Percentiles rank a stretch among this genome's conserved stretches.
Evolutionary conservation across 2,329 filamentous ascomycete species (phyloP).

Genomic region (Clarireedia hainanense): DNA sequence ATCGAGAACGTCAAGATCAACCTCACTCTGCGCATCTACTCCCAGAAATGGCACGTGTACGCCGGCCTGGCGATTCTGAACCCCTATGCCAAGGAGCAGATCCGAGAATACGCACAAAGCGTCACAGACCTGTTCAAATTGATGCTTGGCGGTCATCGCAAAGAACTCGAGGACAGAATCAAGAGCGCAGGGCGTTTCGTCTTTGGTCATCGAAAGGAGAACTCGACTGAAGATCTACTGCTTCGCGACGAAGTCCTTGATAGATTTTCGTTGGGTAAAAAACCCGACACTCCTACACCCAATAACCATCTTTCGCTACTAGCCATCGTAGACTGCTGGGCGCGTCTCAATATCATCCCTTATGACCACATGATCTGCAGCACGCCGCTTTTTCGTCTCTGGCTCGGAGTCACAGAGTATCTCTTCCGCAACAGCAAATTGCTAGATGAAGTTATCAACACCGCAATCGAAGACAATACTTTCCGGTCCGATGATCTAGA

Average conservation of each 20-base stretch:
- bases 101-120: constrained; percentile 84
- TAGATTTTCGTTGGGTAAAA: constrained; percentile 73
- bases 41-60: constrained; percentile 99
- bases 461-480: constrained; percentile 79
- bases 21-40: constrained; percentile 92
- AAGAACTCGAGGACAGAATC: constrained; percentile 67
- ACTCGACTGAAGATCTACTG: constrained; percentile 57
- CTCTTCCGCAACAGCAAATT: constrained; percentile 77
- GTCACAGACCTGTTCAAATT: constrained; percentile 95
- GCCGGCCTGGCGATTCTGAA: constrained; percentile 95
- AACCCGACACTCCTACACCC: constrained; percentile 49
- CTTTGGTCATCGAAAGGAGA: constrained; percentile 43
- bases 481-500: constrained; percentile 95
- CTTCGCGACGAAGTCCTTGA: constrained; percentile 77
- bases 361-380: constrained; percentile 99
- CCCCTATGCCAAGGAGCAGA: constrained; percentile 84
- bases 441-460: constrained; percentile 76
- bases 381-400: constrained; percentile 92
- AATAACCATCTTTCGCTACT: constrained; percentile 93
- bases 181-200: constrained; percentile 72
- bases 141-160: constrained; percentile 78
- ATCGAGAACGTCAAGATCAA: constrained; percentile 99
- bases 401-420: constrained; percentile 95
- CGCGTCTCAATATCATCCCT: constrained; percentile 81
- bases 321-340: constrained; percentile 99